Conservation (phyloP, 345 rosid species). For the Citrus trifoliata region DNA sequence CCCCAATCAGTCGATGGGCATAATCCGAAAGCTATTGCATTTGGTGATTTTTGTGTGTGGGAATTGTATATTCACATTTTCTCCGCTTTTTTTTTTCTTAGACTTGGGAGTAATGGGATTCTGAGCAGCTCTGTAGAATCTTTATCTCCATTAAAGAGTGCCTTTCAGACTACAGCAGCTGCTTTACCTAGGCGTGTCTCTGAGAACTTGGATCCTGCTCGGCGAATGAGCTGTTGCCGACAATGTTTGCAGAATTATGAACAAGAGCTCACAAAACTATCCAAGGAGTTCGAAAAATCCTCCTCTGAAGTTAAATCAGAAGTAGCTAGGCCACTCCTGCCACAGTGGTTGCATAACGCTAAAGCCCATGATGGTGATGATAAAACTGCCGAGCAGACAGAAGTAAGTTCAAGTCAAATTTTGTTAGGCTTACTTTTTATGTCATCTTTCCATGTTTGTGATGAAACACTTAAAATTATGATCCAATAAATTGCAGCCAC, state of each 20-base stretch:
- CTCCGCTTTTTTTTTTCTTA: slow-evolving; percentile 13
- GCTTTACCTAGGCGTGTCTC: slow-evolving; percentile 30
- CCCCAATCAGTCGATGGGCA: background rate
- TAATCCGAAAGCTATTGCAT: background rate
- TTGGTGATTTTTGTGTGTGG: background rate
- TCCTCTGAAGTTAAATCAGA: slow-evolving; percentile 44
- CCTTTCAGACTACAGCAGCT: slow-evolving; percentile 29
- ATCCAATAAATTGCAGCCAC: background rate
- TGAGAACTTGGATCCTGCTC: slow-evolving; percentile 50
- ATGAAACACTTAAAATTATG: background rate
- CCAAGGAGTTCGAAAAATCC: slow-evolving; percentile 40
- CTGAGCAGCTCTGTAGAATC: slow-evolving; percentile 56
- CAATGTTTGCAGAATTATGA: slow-evolving; percentile 62
- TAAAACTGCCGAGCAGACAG: slow-evolving; percentile 37
- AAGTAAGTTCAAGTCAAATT: slow-evolving; percentile 23
- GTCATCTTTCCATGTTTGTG: background rate
- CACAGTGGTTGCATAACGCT: slow-evolving; percentile 79
- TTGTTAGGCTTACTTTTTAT: background rate
- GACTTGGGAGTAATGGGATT: slow-evolving; percentile 59
- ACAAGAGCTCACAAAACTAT: slow-evolving; percentile 52
- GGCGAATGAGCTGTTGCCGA: slow-evolving; percentile 55
- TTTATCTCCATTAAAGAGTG: slow-evolving; percentile 51
- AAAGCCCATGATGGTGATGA: slow-evolving; percentile 37
- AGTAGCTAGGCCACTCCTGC: slow-evolving; percentile 43
- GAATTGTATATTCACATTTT: background rate